Evolutionary conservation across 2,329 filamentous ascomycete species (phyloP), one percentile per base, ranked within the genome.

Genomic region (Amesomyces nigricolor): DNA sequence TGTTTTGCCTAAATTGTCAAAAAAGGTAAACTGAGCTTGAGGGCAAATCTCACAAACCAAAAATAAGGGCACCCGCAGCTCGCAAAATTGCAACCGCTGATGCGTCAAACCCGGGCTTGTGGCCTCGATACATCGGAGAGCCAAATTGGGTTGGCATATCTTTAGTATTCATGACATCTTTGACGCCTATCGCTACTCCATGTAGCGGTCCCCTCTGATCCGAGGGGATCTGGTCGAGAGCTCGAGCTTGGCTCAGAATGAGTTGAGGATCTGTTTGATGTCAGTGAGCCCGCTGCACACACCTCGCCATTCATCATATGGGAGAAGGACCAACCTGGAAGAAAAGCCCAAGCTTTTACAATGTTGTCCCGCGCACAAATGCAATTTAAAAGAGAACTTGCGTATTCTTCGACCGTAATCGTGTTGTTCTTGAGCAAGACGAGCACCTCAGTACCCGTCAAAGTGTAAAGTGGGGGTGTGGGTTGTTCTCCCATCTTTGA

Each of bases 101-200:
- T 1, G 81, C 79, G 63, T 85, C 82, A 5, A 81, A 62, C 16
- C 71, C 67, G 2, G 71, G 70, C 1, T 74, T 71, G 55, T 75
- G 66, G 2, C 69, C 68, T 22, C 71, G 63, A 62, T 83, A 85
- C 9, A 85, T 76, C 0, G 75, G 69, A 0, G 81, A 85, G 58
- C 78, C 77, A 64, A 77, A 74, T 30, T 75, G 70, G 0, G 80
- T 83, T 2, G 81, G 81, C 79, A 83, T 80, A 55, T 80, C 78
- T 73, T 78, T 79, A 0, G 77, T 84, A 62, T 73, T 74, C 59
- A 84, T 80, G 2, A 84, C 72, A 70, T 85, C 82, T 63, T 85
- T 85, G 10, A 85, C 72, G 0, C 72, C 82, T n/a, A 85, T 68
- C 0, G 78, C 73, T 6, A 85, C 65, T 1, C 81, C 81, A 62